A percentile compares a stretch with the other conserved stretches of the same genome.
Evolutionary conservation across 495 filamentous ascomycete species (phyloP).

Genomic region (Penicillium nucicola): DNA sequence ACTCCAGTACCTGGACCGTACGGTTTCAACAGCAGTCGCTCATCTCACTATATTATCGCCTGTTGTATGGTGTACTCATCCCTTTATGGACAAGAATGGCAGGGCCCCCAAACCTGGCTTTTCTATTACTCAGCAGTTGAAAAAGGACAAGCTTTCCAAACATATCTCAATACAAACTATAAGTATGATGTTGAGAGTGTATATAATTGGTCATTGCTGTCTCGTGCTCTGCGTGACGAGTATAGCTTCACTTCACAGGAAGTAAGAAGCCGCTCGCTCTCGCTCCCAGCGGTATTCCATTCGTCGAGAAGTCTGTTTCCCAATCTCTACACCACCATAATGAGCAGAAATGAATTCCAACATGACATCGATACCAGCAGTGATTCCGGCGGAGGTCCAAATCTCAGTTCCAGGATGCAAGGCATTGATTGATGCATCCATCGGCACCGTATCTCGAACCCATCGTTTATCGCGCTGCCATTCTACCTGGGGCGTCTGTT

Average conservation of each 20-base stretch:
- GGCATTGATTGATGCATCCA: background rate
- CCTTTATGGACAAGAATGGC: no score
- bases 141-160: no score
- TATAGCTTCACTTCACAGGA: background rate
- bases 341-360: constrained; percentile 4
- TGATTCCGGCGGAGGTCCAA: constrained; percentile 5
- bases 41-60: no score
- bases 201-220: no score
- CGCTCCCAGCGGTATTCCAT: constrained; percentile 9
- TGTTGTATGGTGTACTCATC: no score
- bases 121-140: no score
- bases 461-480: constrained; percentile 5
- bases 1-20: no score
- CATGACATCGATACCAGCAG: constrained; percentile 7
- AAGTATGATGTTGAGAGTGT: no score
- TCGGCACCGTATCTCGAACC: background rate
- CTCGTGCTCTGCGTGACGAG: no score
- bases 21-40: no score
- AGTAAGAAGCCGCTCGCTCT: constrained; percentile 2
- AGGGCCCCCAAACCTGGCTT: no score
- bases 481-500: background rate
- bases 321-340: constrained; percentile 2
- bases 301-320: background rate
- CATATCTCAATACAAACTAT: no score
- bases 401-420: constrained; percentile 1